These are phyloP conservation scores for Aspergillus novofumigatus DNA, from an alignment of 2,329 filamentous ascomycete species.

Conservation along the genomic window DNA sequence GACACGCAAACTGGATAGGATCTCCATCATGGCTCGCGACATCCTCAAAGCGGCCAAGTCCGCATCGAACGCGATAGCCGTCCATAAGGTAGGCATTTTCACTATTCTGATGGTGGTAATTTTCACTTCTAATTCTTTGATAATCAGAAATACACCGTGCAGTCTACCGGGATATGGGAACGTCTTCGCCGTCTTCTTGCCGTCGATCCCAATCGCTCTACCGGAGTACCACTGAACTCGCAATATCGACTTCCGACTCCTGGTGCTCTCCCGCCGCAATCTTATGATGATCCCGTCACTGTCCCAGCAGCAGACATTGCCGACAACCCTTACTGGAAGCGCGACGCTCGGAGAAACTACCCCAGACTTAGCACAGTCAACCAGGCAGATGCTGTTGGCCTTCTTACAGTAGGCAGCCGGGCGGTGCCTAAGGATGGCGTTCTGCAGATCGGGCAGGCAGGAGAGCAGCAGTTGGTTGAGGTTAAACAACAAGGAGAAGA, in stretches of 20 bases:
- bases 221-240: slow-evolving; percentile 87
- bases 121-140: neutral
- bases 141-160: slow-evolving; percentile 86
- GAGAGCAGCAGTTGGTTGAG: slow-evolving; percentile 68
- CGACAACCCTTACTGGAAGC: slow-evolving; percentile 95
- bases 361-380: slow-evolving; percentile 73
- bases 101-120: neutral
- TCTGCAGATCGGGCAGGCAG: slow-evolving; percentile 68
- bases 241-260: slow-evolving; percentile 86
- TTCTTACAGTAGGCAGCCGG: slow-evolving; percentile 80
- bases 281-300: slow-evolving; percentile 79
- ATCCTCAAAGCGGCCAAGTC: slow-evolving; percentile 37
- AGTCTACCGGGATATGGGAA: slow-evolving; percentile 87
- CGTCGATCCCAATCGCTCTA: slow-evolving; percentile 83
- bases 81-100: slow-evolving; percentile 31
- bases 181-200: slow-evolving; percentile 71
- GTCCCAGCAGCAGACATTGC: slow-evolving; percentile 80
- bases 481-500: slow-evolving; percentile 71
- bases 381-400: slow-evolving; percentile 79
- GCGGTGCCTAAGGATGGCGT: slow-evolving; percentile 74
- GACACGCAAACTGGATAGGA: slow-evolving; percentile 16
- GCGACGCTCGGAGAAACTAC: slow-evolving; percentile 79
- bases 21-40: slow-evolving; percentile 33
- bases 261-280: slow-evolving; percentile 63
- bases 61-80: slow-evolving; percentile 33